These are phyloP conservation scores for Pilasporangium apinafurcum DNA, from an alignment of 352 stramenopile species.

Conservation along the genomic window DNA sequence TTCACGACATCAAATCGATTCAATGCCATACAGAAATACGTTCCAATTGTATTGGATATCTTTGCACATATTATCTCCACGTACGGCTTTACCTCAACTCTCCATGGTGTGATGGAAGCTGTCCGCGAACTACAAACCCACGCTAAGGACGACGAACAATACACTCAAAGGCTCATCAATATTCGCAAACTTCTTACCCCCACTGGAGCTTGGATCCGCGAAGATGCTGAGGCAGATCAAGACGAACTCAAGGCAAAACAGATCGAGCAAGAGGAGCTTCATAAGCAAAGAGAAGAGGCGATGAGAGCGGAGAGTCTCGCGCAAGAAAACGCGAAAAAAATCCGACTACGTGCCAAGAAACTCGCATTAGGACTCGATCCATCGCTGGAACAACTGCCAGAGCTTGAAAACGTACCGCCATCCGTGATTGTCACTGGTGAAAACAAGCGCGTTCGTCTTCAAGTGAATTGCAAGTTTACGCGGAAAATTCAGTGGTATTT, in stretches of 20 bases:
- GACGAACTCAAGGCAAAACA: slow-evolving; percentile 22
- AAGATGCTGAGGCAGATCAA: slow-evolving; percentile 39
- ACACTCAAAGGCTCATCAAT: slow-evolving; percentile 31
- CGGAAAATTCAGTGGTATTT: slow-evolving; percentile 44
- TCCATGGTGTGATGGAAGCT: slow-evolving; percentile 46
- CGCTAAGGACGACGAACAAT: slow-evolving; percentile 26
- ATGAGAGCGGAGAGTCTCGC: slow-evolving; percentile 21
- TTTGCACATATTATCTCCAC: slow-evolving; percentile 28
- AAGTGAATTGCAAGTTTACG: slow-evolving; percentile 30
- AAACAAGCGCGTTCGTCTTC: slow-evolving; percentile 21
- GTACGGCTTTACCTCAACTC: slow-evolving; percentile 34
- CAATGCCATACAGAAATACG: slow-evolving; percentile 24
- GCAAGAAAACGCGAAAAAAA: slow-evolving; percentile 27
- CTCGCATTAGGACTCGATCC: slow-evolving; percentile 52
- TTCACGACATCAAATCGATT: neutral
- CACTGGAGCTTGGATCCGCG: slow-evolving; percentile 41
- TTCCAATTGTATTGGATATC: slow-evolving; percentile 32
- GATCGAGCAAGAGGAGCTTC: slow-evolving; percentile 15
- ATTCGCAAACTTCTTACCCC: slow-evolving; percentile 45
- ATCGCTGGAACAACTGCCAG: slow-evolving; percentile 23
- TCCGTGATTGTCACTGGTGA: slow-evolving; percentile 14
- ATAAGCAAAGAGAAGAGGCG: slow-evolving; percentile 19
- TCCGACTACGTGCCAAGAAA: slow-evolving; percentile 49
- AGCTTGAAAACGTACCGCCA: slow-evolving; percentile 22
- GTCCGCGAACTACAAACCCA: slow-evolving; percentile 27